phyloP scores from a whole-genome alignment of 225 moss, liverwort and hornwort genomes.

The Antitrichia curtipendula region DNA sequence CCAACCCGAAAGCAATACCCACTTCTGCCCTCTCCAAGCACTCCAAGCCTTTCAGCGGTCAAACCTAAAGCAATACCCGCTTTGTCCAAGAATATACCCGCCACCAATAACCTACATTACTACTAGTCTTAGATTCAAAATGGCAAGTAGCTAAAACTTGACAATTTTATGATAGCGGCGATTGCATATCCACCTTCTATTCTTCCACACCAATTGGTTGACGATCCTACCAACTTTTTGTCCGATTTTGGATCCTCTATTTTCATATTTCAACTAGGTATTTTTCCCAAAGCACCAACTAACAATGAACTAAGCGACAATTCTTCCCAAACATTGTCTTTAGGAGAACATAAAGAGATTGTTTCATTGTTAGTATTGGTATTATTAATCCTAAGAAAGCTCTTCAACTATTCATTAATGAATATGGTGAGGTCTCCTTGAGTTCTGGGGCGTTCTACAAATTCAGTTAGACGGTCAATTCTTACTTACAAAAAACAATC shows the following conservation, averaged over 20 bases:
- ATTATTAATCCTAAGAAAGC: not conserved
- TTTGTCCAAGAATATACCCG: accelerated
- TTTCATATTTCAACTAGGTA: too few relatives aligned
- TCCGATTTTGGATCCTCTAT: too few relatives aligned
- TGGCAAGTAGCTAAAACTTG: accelerated
- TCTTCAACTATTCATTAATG: not conserved
- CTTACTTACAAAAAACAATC: not conserved
- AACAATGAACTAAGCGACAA: too few relatives aligned
- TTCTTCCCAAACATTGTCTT: too few relatives aligned
- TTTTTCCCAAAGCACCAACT: too few relatives aligned
- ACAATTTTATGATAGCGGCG: accelerated
- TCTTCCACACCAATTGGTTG: accelerated
- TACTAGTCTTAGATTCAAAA: not conserved
- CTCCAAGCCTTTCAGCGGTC: accelerated
- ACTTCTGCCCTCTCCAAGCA: accelerated
- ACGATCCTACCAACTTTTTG: accelerated
- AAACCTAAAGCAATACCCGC: accelerated
- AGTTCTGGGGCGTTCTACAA: not conserved
- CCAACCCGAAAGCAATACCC: accelerated
- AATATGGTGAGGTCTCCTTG: not conserved
- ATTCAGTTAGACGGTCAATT: not conserved
- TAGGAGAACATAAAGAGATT: too few relatives aligned
- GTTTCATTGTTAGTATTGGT: accelerated
- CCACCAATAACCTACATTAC: accelerated
- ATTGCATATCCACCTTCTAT: too few relatives aligned